Evolutionary conservation across 139 green algal genomes (phyloP), one percentile per base, ranked within the genome.

Genomic region (Monoraphidium neglectum): DNA sequence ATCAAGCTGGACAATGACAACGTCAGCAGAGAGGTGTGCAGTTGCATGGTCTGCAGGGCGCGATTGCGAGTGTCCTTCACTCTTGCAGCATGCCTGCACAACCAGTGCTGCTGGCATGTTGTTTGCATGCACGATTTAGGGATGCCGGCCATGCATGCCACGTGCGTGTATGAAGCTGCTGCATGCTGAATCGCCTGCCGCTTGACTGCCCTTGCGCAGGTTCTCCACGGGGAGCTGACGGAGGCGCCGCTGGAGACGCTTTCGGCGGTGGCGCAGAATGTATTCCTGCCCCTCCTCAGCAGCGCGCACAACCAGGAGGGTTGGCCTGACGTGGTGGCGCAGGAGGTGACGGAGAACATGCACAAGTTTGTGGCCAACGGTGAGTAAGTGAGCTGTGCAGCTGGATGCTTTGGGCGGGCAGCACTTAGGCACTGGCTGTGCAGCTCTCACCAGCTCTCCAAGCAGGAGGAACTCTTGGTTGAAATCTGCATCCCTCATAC

Each of bases 201-300:
- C 23, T n/a, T n/a, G n/a, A n/a, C n/a, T 33, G 23, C 68, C 23
- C 62, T 21, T 56, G 0, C 74, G 49, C 84, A 95, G 91, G 88
- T 95, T 18, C 79, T 90, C 15, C 87, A 84, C 65, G 92, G 93
- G 16, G 93, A 97, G 54, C 87, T 97, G 32, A 80, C 72, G 32
- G 94, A 97, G 38, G 80, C 78, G 40, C 86, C 90, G 4, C 80
- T 97, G 60, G 92, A 98, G 78, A 87, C 90, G 4, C 82, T 98
- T 37, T 87, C 82, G 23, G 70, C 80, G 6, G 62, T 97, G 23
- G 86, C 88, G 0, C 86, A 94, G 77, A 87, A 94, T 51, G 90
- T 98, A 8, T 95, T 95, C 76, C 84, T 97, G 85, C 94, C 94
- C 1, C 65, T 97, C 40, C 83, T 98, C 24, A 92, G 75, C 36